Base-by-base conservation (phyloP, 1,284 basidiomycete species). In the Tilletia walkeri region DNA sequence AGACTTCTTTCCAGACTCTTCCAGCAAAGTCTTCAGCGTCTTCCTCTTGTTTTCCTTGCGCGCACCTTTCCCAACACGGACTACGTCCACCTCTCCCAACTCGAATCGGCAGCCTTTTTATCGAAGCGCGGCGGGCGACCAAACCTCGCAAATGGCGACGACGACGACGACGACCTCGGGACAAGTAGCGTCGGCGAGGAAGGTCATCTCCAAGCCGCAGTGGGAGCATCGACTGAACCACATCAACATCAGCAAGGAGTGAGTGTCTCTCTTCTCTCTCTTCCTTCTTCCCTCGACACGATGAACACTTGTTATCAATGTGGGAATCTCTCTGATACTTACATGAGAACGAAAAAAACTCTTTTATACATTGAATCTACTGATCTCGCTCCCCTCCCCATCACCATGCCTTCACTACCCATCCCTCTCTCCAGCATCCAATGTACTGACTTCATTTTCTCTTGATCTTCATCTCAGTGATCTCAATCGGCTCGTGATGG, bases 401-500 rank as follows among this genome's bases (percentile, higher is more conserved):
- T 75, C 75, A 67, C 30, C 56, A 6, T 12, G 9, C 34, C 34
- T 39, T 18, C 50, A 4, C 47, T 49, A 39, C 30, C 20, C 66
- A 12, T 53, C 48, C 24, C 4, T 54, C 7, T 49, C 41, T 45
- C 9, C 41, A 45, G 41, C 66, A 56, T 34, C 41, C 41, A 36
- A 65, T 38, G 9, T 14, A 18, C n/a, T 30, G 41, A 20, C 54
- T 56, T 56, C 20, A 4, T 56, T 24, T 24, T 5, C 54, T 56
- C 24, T 30, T 30, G 24, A 12, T 56, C n/a, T 34, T 56, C 48
- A 49, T 34, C 34, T 24, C 75, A 92, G 95, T 85, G 95, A 99
- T 84, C 86, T 99, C 72, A 96, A 99, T 84, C 89, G 91, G 4
- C 88, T 99, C n/a, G 89, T 99, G 65, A 95, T 97, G 90, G 94